Percentiles rank a stretch among this genome's conserved stretches.
Conservation (phyloP, 495 filamentous ascomycete genomes). For the Elaphomyces granulatus region DNA sequence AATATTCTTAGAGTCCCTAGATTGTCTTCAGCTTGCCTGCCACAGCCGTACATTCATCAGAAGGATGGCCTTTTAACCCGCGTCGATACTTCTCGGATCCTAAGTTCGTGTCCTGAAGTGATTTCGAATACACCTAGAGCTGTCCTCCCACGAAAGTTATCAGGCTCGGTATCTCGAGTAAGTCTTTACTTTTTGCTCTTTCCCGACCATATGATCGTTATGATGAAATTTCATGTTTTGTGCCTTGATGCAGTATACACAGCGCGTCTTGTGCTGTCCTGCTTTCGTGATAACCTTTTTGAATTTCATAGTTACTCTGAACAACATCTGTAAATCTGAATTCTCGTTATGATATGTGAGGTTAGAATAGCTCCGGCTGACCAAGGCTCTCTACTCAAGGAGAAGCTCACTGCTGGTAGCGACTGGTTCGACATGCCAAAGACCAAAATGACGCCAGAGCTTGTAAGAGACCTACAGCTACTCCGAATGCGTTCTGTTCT, state of each 20-base stretch:
- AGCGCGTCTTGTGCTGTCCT: slow-evolving; percentile 66
- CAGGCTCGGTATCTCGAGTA: not conserved
- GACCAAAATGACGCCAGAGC: slow-evolving; percentile 66
- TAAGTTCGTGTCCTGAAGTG: not conserved
- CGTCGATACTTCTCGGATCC: not conserved
- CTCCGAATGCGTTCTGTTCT: slow-evolving; percentile 78
- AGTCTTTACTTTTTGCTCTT: slow-evolving; percentile 5
- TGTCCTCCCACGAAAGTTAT: not conserved
- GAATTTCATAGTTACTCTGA: slow-evolving; percentile 99
- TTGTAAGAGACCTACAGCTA: slow-evolving; percentile 77
- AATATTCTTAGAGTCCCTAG: too few species aligned
- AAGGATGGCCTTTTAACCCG: too few species aligned
- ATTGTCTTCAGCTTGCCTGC: too few species aligned
- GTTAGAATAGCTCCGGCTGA: slow-evolving; percentile 15
- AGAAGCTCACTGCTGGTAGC: slow-evolving; percentile 45
- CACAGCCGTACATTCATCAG: too few species aligned
- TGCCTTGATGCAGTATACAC: slow-evolving; percentile 47
- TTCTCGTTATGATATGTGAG: slow-evolving; percentile 3
- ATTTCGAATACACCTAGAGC: not conserved
- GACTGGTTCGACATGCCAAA: slow-evolving; percentile 76
- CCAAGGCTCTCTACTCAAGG: slow-evolving; percentile 24
- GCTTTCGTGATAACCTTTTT: slow-evolving; percentile 57
- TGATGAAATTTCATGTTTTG: slow-evolving; percentile 54
- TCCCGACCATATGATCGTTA: slow-evolving; percentile 30
- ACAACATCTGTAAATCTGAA: slow-evolving; percentile 15